Base-by-base conservation (phyloP, 768 basidiomycete species). In the Suillus alpinus region DNA sequence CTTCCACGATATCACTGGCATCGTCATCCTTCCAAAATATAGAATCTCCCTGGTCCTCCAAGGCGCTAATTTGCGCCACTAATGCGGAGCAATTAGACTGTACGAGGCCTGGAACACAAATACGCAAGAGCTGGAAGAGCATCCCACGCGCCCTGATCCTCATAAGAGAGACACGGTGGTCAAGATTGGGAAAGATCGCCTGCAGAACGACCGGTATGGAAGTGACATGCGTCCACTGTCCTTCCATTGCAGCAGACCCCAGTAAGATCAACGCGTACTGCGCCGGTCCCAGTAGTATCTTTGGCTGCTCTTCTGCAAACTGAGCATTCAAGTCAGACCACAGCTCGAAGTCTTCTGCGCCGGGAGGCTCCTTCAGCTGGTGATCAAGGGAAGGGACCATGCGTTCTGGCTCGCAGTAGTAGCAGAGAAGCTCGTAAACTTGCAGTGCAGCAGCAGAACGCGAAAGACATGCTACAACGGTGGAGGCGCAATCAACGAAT, bases 261-360 rank as follows among this genome's bases (percentile, higher is more conserved):
- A 95, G 74, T 69, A 95, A 94, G 9, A 96, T 79, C 76, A 94
- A 84, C 1, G 95, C 94, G 69, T 92, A 92, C 69, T 96, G 94
- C 14, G 92, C 92, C 0, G 91, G 86, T 16, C 91, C 91, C 55
- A 96, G 77, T 2, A 84, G 77, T 51, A 89, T 76, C 36, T 87
- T 78, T 12, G 91, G 88, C 63, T 88, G 83, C 60, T 86, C 86
- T 1, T 77, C 73, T 4, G 82, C 85, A 70, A 91, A 94, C 41
- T 93, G 70, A 10, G 85, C 83, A 65, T 90, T 89, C 20, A 95
- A 82, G 66, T 92, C 88, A 16, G 88, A 86, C 89, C 91, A 90
- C 8, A 92, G 71, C 60, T 88, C 88, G 70, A 89, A 78, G 58
- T 91, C 90, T 51, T 84, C 83, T 32, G 84, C 81, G 59, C 80